Conservation (phyloP, 106 monocot genomes). For the Dioscorea alata region DNA sequence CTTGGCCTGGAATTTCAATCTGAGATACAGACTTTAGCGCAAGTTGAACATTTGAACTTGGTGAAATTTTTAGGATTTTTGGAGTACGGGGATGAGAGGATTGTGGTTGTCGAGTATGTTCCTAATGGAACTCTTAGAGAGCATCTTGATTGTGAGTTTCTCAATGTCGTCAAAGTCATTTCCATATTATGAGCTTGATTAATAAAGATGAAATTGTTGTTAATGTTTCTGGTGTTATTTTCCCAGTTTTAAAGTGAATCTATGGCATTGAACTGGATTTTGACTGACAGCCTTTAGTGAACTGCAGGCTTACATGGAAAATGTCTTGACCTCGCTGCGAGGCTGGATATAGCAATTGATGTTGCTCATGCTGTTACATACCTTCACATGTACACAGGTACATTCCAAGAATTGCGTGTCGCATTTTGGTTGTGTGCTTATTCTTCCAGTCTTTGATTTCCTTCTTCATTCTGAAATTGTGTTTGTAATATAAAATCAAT, state of each 20-base stretch:
- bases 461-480: too few species aligned
- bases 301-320: slow-evolving; percentile 21
- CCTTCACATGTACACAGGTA: slow-evolving; percentile 62
- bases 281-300: background rate
- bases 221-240: too few species aligned
- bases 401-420: background rate
- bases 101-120: slow-evolving; percentile 54
- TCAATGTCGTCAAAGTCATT: background rate
- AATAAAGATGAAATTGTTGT: too few species aligned
- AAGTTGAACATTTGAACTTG: slow-evolving; percentile 54
- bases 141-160: slow-evolving; percentile 50
- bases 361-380: slow-evolving; percentile 57
- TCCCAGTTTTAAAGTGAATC: too few species aligned
- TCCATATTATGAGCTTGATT: too few species aligned
- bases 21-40: slow-evolving; percentile 43
- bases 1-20: slow-evolving; percentile 37
- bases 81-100: slow-evolving; percentile 46
- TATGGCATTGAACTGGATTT: too few species aligned
- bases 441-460: too few species aligned
- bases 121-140: slow-evolving; percentile 63
- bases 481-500: too few species aligned
- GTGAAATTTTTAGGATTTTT: slow-evolving; percentile 49
- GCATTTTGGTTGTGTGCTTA: too few species aligned
- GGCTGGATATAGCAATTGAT: slow-evolving; percentile 51
- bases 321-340: slow-evolving; percentile 31